Evolutionary conservation across 2,329 filamentous ascomycete genomes (phyloP).

Genomic region (Bipolaris victoriae): DNA sequence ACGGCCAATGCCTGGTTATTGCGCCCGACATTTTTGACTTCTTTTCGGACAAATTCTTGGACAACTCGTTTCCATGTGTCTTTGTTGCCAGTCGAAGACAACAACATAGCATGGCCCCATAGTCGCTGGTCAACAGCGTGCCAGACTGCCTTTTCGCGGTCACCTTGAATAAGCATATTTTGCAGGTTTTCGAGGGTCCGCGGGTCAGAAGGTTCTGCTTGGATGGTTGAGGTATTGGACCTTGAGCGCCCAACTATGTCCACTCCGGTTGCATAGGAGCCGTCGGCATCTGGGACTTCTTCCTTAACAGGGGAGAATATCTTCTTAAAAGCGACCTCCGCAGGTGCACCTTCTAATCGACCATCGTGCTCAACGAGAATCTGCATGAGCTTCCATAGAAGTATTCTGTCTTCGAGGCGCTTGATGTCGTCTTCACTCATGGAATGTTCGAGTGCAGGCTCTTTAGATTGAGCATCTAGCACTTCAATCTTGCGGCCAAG

Average conservation of each 20-base stretch:
- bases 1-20: constrained; percentile 88
- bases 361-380: constrained; percentile 89
- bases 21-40: constrained; percentile 81
- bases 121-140: constrained; percentile 88
- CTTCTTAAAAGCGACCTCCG: constrained; percentile 76
- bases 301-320: constrained; percentile 68
- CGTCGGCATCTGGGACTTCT: constrained; percentile 30
- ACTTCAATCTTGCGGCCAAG: constrained; percentile 75
- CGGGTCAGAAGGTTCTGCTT: constrained; percentile 71
- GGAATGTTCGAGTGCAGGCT: constrained; percentile 57
- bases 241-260: constrained; percentile 46
- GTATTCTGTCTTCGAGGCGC: constrained; percentile 75
- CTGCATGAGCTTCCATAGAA: constrained; percentile 86
- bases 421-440: constrained; percentile 66
- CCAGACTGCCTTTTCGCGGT: constrained; percentile 92
- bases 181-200: constrained; percentile 74
- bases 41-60: constrained; percentile 93
- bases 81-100: constrained; percentile 78
- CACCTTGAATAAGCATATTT: constrained; percentile 74
- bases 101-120: constrained; percentile 95
- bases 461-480: constrained; percentile 64
- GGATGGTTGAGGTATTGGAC: constrained; percentile 39
- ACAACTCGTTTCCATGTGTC: constrained; percentile 88
- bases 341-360: constrained; percentile 71
- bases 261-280: constrained; percentile 40